Conservation (phyloP, 164 flowering plant genomes). For the Berberis vulgaris region DNA sequence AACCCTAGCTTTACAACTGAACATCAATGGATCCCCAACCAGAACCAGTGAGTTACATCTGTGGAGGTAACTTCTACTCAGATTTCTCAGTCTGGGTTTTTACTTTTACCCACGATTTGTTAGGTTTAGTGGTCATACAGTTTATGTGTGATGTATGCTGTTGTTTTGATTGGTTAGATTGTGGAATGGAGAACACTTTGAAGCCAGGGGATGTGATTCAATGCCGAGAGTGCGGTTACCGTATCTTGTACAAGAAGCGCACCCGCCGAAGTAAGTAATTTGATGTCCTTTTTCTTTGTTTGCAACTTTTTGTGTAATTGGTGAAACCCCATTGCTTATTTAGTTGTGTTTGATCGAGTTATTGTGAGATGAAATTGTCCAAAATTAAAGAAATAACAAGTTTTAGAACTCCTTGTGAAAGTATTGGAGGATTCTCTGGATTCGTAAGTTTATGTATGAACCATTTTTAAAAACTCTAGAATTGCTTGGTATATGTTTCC, state of each 20-base stretch:
- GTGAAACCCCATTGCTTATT: not conserved
- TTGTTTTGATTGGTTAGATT: slow-evolving; percentile 34
- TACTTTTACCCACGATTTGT: not conserved
- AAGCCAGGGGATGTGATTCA: slow-evolving; percentile 90
- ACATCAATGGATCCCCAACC: slow-evolving; percentile 60
- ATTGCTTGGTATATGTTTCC: no score
- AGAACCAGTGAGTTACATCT: slow-evolving; percentile 78
- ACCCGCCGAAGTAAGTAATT: slow-evolving; percentile 68
- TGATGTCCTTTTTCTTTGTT: not conserved
- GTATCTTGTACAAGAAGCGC: slow-evolving; percentile 92
- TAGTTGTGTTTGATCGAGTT: not conserved
- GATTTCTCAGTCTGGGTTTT: not conserved
- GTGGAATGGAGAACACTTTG: slow-evolving; percentile 81
- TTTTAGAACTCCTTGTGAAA: no score
- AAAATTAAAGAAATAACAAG: no score
- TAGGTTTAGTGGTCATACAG: not conserved
- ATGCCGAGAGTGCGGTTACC: slow-evolving; percentile 91
- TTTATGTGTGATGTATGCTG: not conserved
- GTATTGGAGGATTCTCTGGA: no score
- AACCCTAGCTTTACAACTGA: not conserved
- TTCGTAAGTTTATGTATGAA: no score
- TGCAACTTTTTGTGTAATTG: not conserved
- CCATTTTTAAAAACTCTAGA: no score
- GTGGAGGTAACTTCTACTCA: slow-evolving; percentile 46
- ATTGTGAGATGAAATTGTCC: no score